Percentiles rank a stretch among this genome's conserved stretches.
These are phyloP conservation scores for Rhizophora apiculata DNA, from an alignment of 345 rosid species.

Conservation along the genomic window DNA sequence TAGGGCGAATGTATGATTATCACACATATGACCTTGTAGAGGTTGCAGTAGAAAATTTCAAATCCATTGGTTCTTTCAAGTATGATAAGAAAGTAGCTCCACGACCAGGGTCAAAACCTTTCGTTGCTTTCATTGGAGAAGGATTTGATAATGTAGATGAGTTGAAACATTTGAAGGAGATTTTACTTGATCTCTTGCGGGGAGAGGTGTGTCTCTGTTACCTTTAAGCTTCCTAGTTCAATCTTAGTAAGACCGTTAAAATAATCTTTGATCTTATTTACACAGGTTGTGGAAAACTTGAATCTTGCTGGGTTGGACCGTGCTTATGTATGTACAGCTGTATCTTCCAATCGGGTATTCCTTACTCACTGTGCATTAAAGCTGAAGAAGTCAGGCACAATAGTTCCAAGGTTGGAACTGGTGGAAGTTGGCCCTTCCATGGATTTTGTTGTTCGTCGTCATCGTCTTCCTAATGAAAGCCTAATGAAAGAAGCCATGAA, in stretches of 20 bases:
- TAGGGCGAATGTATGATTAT: constrained; percentile 83
- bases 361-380: constrained; percentile 82
- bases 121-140: constrained; percentile 76
- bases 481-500: constrained; percentile 83
- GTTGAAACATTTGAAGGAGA: constrained; percentile 85
- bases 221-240: background rate
- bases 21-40: constrained; percentile 86
- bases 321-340: constrained; percentile 79
- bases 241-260: background rate
- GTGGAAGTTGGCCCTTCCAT: constrained; percentile 94
- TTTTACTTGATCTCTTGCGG: constrained; percentile 67
- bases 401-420: constrained; percentile 88
- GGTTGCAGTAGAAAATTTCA: constrained; percentile 88
- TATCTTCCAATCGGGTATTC: constrained; percentile 58
- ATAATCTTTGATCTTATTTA: constrained; percentile 10
- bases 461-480: constrained; percentile 79
- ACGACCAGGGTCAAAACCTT: constrained; percentile 74
- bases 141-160: constrained; percentile 76
- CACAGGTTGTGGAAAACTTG: constrained; percentile 82
- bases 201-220: constrained; percentile 61
- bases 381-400: constrained; percentile 78
- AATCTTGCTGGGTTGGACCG: constrained; percentile 84
- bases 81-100: constrained; percentile 84
- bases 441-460: constrained; percentile 90
- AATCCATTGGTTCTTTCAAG: constrained; percentile 51